phyloP scores from a whole-genome alignment of 2,329 filamentous ascomycete genomes.

The Pseudogymnoascus sp. region DNA sequence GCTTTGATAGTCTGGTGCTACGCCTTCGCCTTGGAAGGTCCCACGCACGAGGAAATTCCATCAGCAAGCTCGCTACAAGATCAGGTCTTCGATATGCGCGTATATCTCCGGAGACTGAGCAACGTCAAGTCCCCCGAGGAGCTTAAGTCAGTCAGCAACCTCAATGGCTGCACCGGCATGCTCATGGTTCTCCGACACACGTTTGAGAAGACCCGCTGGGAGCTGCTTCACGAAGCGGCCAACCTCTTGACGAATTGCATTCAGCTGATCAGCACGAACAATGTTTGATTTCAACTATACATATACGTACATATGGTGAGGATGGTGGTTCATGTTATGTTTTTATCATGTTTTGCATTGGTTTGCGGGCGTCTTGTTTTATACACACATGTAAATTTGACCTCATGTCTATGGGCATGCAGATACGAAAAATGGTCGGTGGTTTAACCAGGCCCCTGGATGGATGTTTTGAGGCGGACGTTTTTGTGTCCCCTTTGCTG shows the following conservation, averaged over 20 bases:
- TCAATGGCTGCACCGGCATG: conserved; percentile 76
- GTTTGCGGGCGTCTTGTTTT: conserved; percentile 1
- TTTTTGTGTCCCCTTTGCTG: not conserved
- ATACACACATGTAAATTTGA: not conserved
- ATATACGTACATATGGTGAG: conserved; percentile 4
- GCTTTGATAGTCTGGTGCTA: conserved; percentile 92
- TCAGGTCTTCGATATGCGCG: conserved; percentile 68
- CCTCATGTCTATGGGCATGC: not conserved
- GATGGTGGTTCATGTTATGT: not conserved
- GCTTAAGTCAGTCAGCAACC: conserved; percentile 60
- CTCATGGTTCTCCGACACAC: conserved; percentile 73
- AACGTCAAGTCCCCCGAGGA: conserved; percentile 68
- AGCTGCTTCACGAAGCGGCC: conserved; percentile 80
- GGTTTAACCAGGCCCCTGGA: not conserved
- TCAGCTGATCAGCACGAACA: conserved; percentile 31
- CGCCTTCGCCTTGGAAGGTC: conserved; percentile 80
- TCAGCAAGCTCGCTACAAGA: conserved; percentile 49
- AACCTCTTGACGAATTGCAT: conserved; percentile 76
- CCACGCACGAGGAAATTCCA: conserved; percentile 37
- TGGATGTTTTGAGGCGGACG: not conserved
- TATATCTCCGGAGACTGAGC: conserved; percentile 66
- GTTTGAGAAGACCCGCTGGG: conserved; percentile 80
- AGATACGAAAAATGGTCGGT: not conserved
- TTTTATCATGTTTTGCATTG: not conserved
- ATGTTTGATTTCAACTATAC: not conserved